Conservation (phyloP, 1,284 basidiomycete species). For the Ustilago tritici region DNA sequence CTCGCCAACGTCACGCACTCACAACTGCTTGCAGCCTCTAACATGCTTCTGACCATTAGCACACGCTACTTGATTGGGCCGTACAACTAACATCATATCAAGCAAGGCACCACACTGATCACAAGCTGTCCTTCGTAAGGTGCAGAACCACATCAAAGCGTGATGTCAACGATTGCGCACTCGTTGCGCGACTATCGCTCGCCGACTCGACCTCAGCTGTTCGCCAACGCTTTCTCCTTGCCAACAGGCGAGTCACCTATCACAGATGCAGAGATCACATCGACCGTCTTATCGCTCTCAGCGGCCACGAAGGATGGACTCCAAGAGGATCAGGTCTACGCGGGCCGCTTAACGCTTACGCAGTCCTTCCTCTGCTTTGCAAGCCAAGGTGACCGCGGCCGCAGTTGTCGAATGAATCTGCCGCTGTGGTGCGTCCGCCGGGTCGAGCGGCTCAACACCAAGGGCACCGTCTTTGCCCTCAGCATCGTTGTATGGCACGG, state of each 20-base stretch:
- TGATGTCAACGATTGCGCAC: conserved; percentile 69
- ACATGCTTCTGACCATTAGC: too few relatives aligned
- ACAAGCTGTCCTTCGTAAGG: neutral
- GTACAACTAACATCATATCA: too few relatives aligned
- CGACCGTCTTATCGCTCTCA: conserved; percentile 64
- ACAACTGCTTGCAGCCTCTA: neutral
- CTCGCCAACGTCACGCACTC: neutral
- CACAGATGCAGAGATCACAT: conserved; percentile 63
- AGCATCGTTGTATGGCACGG: conserved; percentile 95
- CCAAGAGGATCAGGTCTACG: conserved; percentile 66
- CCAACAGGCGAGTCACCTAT: conserved; percentile 57
- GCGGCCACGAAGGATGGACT: conserved; percentile 49
- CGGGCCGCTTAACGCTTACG: conserved; percentile 86
- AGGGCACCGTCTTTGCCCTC: conserved; percentile 82
- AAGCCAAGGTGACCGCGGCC: conserved; percentile 85
- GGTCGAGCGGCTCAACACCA: conserved; percentile 85
- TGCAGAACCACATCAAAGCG: neutral
- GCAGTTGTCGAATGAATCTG: conserved; percentile 87
- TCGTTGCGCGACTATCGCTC: conserved; percentile 68
- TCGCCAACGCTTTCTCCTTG: conserved; percentile 62
- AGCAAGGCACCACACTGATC: neutral
- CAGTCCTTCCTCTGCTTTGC: conserved; percentile 91
- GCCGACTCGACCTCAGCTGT: conserved; percentile 62
- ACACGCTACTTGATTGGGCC: too few relatives aligned
- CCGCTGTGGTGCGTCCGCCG: conserved; percentile 92